A percentile compares a stretch with the other conserved stretches of the same genome.
Conservation (phyloP, 208 protist species). For the Leishmania martiniquensis region DNA sequence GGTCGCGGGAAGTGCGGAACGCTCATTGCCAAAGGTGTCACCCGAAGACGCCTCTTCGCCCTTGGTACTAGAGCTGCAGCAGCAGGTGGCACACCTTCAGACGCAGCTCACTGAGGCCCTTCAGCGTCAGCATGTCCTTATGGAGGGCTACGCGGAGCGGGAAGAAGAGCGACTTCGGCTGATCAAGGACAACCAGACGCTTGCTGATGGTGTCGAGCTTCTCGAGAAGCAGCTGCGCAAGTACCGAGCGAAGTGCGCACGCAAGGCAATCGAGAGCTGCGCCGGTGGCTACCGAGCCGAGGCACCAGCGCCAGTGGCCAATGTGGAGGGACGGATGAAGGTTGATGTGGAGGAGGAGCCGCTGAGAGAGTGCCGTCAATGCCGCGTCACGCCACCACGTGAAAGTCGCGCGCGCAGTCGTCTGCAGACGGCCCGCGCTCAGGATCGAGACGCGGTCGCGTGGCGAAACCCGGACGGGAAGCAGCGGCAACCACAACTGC, state of each 20-base stretch:
- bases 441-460: background rate
- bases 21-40: background rate
- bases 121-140: slow-evolving; percentile 33
- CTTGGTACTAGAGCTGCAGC: slow-evolving; percentile 2
- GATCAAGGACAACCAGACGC: slow-evolving; percentile 36
- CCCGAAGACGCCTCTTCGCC: background rate
- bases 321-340: background rate
- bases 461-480: background rate
- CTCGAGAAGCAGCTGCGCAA: slow-evolving; percentile 31
- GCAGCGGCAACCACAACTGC: background rate
- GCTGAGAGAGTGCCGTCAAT: background rate
- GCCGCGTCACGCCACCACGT: background rate
- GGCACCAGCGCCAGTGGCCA: background rate
- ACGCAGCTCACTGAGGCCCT: slow-evolving; percentile 26
- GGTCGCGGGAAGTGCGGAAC: background rate
- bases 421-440: slow-evolving; percentile 2
- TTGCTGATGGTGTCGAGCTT: slow-evolving; percentile 38
- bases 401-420: slow-evolving; percentile 16
- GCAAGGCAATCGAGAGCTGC: background rate
- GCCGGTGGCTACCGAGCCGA: background rate
- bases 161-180: slow-evolving; percentile 31
- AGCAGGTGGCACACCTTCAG: slow-evolving; percentile 13
- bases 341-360: background rate
- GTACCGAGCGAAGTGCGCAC: background rate
- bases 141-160: slow-evolving; percentile 16